Evolutionary conservation across 306 rosid species (phyloP), one percentile per base, ranked within the genome.

Genomic region (Crataegus laevigata): DNA sequence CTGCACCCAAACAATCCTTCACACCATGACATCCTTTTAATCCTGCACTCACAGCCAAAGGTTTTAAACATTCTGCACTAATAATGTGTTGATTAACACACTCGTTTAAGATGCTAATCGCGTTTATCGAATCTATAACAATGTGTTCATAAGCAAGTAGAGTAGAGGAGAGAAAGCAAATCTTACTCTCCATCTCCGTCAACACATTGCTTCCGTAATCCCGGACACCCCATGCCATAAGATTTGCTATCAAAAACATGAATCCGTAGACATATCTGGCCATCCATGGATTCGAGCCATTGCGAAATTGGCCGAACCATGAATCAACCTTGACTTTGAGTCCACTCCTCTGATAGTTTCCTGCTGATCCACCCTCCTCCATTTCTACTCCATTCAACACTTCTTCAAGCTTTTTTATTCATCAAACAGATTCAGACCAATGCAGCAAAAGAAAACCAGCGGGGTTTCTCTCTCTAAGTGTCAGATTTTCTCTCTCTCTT

Each of bases 201-300:
- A 92, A 77, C 66, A 91, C 84, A 47, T 66, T 71, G 8, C 68
- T 77, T 36, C 91, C 91, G 66, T 89, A 91, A 80, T 96, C 99
- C 80, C 98, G 91, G 11, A 90, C 91, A 55, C 93, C 96, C 99
- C 99, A 96, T 11, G 99, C 98, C 47, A 92, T 77, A 25, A 96
- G 78, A 81, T 85, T 96, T 8, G 96, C 88, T 3, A 81, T 55
- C 42, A 96, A 74, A 77, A 96, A 96, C 75, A 96, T 83, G n/a
- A 96, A 73, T 13, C 81, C 98, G 71, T 96, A 96, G 9, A 68
- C 96, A 83, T 92, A 96, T 90, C 99, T 92, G 45, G 99, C 99
- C 91, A 96, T 88, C 96, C 89, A 88, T 14, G 97, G 98, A 91
- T 96, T 96, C 3, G 92, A 90, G 34, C 81, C 91, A 85, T 90